Evolutionary conservation across 2,329 filamentous ascomycete genomes (phyloP).

Genomic region (Penicillium psychrosexuale): DNA sequence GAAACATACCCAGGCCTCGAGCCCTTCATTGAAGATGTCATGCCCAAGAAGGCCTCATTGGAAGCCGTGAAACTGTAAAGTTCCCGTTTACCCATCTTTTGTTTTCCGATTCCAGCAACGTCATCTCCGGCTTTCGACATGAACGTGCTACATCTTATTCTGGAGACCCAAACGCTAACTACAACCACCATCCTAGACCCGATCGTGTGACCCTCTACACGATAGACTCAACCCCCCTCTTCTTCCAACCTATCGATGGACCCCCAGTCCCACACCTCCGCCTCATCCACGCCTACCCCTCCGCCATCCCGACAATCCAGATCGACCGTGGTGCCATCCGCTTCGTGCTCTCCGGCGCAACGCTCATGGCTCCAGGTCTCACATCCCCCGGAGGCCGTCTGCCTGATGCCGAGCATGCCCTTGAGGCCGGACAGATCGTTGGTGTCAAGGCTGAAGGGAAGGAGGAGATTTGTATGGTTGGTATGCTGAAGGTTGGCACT

Average conservation of each 20-base stretch:
- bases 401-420: constrained; percentile 61
- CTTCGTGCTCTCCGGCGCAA: constrained; percentile 89
- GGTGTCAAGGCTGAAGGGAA: constrained; percentile 93
- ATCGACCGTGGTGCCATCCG: constrained; percentile 96
- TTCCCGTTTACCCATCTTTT: constrained; percentile 4
- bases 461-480: constrained; percentile 83
- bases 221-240: constrained; percentile 72
- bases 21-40: constrained; percentile 85
- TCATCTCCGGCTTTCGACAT: neutral
- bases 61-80: constrained; percentile 79
- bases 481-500: constrained; percentile 77
- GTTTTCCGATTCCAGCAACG: neutral
- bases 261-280: constrained; percentile 81
- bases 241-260: constrained; percentile 81
- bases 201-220: constrained; percentile 88
- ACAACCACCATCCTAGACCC: constrained; percentile 50
- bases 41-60: constrained; percentile 91
- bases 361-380: constrained; percentile 92
- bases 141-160: neutral
- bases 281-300: constrained; percentile 85
- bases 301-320: constrained; percentile 76
- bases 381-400: constrained; percentile 79
- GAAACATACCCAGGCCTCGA: constrained; percentile 81
- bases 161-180: neutral
- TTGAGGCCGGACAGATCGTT: constrained; percentile 78